A percentile compares a stretch with the other conserved stretches of the same genome.
Evolutionary conservation across 768 basidiomycete genomes (phyloP).

Genomic region (Rhodocollybia butyracea): DNA sequence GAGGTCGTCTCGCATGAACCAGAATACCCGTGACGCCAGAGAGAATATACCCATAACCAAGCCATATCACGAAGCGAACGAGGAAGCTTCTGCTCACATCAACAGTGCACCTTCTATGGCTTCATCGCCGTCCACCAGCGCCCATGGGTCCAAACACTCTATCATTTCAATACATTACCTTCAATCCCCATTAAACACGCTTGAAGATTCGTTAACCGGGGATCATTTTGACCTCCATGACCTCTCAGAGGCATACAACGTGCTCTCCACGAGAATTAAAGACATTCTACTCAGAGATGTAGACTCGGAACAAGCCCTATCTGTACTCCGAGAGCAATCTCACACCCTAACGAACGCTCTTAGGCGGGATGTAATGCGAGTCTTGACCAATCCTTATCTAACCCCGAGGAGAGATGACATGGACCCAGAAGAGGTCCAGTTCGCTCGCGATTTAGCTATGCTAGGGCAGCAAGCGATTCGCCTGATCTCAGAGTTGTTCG

Average conservation of each 20-base stretch:
- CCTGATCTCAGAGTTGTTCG: conserved; percentile 48
- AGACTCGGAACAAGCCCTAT: conserved; percentile 13
- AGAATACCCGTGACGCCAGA: neutral
- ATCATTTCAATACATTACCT: conserved; percentile 12
- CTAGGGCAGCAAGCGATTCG: conserved; percentile 56
- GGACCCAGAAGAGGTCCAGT: conserved; percentile 34
- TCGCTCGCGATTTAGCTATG: conserved; percentile 35
- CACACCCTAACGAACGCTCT: conserved; percentile 7
- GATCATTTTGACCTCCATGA: conserved; percentile 46
- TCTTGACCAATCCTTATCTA: conserved; percentile 14
- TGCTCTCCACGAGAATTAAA: conserved; percentile 44
- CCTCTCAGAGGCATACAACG: conserved; percentile 59
- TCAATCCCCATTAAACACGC: conserved; percentile 41
- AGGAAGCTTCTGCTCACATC: neutral
- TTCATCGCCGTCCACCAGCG: conserved; percentile 7
- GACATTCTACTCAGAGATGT: conserved; percentile 17
- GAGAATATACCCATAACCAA: neutral
- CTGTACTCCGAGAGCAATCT: conserved; percentile 20
- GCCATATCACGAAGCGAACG: neutral
- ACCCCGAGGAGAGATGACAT: neutral
- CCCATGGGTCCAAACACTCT: conserved; percentile 13
- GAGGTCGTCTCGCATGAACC: neutral
- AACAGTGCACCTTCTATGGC: neutral
- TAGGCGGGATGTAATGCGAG: neutral
- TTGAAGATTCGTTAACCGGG: conserved; percentile 41